Evolutionary conservation across 805 yeast species (phyloP), one percentile per base, ranked within the genome.

Genomic region (Tetrapisispora fleetii): DNA sequence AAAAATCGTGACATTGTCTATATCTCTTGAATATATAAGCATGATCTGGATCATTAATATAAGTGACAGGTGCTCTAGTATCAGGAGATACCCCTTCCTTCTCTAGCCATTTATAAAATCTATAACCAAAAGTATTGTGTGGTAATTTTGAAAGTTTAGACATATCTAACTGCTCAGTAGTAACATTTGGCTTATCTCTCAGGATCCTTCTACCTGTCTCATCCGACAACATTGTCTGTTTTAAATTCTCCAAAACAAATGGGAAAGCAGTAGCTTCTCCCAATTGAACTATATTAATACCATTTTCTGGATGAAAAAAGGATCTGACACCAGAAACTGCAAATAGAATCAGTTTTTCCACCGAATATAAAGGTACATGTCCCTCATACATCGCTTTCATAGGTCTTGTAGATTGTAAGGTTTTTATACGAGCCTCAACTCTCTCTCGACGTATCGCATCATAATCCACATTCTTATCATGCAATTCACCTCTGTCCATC

Each of bases 1-100:
- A 91, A 60, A 93, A 93, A 62, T 93, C 99, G 60, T 93, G 99
- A 62, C 96, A 90, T 63, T 93, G 98, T 47, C 99, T 77, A 63
- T 91, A 93, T 57, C 99, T 72, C 64, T 88, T 95, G 72, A 81
- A 88, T n/a, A 91, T 83, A 61, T 83, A 93, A 0, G 96, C 96
- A 55, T 87, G 77, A 58, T 88, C 95, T 40, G 86, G 90, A 61
- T 93, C 89, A 53, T 86, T 90, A 40, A 93, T 87, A 66, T 79
- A 93, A 51, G 79, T 79, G 10, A 93, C 98, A 1, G 88, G 83
- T 2, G 83, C 89, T 57, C 99, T 74, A 0, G 96, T 90, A 62
- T 93, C 99, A 1, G 97, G 96, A 3, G 93, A 81, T 0, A 87
- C 95, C 1, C 91, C 89, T 65, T 93, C 97, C 42, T 79, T 74